Percentiles rank a stretch among this genome's conserved stretches.
Evolutionary conservation across 257 asterid species (phyloP).

Genomic region (Lantana camara): DNA sequence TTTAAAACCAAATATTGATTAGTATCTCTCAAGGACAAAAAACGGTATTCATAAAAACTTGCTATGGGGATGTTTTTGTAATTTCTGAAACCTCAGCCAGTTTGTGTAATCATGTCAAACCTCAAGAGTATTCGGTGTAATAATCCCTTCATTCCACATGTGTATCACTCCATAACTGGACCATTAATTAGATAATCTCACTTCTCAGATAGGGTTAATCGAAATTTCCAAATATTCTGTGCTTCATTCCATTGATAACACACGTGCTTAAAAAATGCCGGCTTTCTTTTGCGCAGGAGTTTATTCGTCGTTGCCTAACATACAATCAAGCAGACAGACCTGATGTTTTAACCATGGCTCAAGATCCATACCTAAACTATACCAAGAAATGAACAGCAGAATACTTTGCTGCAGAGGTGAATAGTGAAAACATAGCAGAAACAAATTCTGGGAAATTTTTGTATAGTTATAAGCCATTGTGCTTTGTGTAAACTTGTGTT

Average conservation of each 20-base stretch:
- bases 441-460: constrained; percentile 40
- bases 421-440: constrained; percentile 14
- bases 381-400: constrained; percentile 63
- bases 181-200: too few relatives aligned
- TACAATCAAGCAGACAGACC: constrained; percentile 92
- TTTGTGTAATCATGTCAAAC: too few relatives aligned
- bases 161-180: too few relatives aligned
- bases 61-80: too few relatives aligned
- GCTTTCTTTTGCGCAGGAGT: constrained; percentile 59
- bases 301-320: constrained; percentile 89
- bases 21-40: too few relatives aligned
- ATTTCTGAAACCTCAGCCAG: too few relatives aligned
- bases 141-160: too few relatives aligned
- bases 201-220: too few relatives aligned
- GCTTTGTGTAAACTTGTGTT: constrained; percentile 32
- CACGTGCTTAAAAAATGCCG: not conserved
- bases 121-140: too few relatives aligned
- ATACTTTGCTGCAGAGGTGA: constrained; percentile 12
- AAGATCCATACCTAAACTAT: constrained; percentile 80
- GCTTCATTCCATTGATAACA: not conserved
- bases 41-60: too few relatives aligned
- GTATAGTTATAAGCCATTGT: constrained; percentile 49
- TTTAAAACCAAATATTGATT: too few relatives aligned
- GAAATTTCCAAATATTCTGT: not conserved
- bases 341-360: constrained; percentile 82